Base-by-base conservation (phyloP, 768 basidiomycete species). In the Multifurca ochricompacta region DNA sequence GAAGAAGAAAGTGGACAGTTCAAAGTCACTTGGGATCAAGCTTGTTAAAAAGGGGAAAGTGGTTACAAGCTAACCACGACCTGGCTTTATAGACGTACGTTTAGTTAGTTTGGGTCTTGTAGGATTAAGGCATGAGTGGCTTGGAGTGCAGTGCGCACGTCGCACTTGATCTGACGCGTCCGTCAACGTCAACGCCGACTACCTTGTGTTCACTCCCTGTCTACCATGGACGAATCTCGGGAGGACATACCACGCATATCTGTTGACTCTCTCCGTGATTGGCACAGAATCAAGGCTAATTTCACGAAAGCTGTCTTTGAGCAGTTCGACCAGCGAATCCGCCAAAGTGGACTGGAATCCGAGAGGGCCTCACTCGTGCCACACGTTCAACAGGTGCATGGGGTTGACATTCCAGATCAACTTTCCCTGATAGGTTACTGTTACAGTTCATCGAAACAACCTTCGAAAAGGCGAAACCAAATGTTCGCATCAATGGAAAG, bases 1-100 rank as follows among this genome's bases (percentile, higher is more conserved):
- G 71, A 87, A 84, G 71, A 76, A 78, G 68, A 87, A 83, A 65
- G 65, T 72, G 28, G 59, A 49, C 39, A 53, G 48, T 11, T 59
- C 56, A 4, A 67, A 68, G 47, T 57, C 60, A 6, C 47, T 62
- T 18, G 53, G 57, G 30, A 59, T 62, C 51, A 61, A 61, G 49
- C 44, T 61, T 16, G 60, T 61, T 14, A 61, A 56, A 23, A 58
- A 48, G 43, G 43, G 19, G 31, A 61, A 59, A 23, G 36, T 45
- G 11, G 41, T 36, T n/a, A 36, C 53, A 10, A 52, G 50, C 34
- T 51, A 27, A 54, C 19, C 1, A 8, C 21, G 27, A 23, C 13
- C 32, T 40, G 23, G 39, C 9, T 34, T 25, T 16, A 32, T 52
- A 30, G 47, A 35, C 7, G 16, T 52, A 23, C 4, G 16, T 19